Percentiles rank a stretch among this genome's conserved stretches.
Conservation (phyloP, 176 grass and related monocot genomes). For the Phragmites australis region DNA sequence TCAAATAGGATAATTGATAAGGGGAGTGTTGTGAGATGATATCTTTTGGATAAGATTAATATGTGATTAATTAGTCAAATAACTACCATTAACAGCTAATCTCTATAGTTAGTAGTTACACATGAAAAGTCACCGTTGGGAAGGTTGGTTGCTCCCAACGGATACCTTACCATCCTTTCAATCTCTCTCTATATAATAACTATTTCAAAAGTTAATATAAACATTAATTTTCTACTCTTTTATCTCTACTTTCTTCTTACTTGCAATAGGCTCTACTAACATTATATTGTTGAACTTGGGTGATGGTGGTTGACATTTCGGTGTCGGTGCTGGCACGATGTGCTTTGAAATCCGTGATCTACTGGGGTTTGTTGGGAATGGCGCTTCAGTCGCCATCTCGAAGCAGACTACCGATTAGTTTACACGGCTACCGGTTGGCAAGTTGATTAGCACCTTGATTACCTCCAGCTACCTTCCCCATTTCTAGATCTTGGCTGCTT, state of each 20-base stretch:
- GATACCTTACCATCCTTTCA: no score
- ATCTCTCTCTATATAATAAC: no score
- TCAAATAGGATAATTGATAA: no score
- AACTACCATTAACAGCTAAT: no score
- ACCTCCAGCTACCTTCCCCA: neutral
- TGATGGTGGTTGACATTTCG: neutral
- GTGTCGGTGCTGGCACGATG: constrained; percentile 21
- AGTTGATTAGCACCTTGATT: neutral
- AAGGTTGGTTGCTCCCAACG: no score
- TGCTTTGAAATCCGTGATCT: neutral
- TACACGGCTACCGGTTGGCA: neutral
- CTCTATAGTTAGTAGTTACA: no score
- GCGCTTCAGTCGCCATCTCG: neutral
- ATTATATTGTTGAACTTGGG: neutral
- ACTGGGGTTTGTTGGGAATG: constrained; percentile 22
- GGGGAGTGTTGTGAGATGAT: no score
- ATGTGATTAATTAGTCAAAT: no score
- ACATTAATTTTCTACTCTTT: no score
- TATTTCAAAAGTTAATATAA: no score
- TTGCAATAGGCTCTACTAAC: neutral
- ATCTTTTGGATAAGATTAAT: no score
- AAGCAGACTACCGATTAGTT: neutral
- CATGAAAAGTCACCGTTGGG: no score
- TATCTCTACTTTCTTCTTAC: neutral
- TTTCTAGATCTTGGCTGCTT: neutral